Base-by-base conservation (phyloP, 2,329 filamentous ascomycete species). In the Exserohilum rostratum region DNA sequence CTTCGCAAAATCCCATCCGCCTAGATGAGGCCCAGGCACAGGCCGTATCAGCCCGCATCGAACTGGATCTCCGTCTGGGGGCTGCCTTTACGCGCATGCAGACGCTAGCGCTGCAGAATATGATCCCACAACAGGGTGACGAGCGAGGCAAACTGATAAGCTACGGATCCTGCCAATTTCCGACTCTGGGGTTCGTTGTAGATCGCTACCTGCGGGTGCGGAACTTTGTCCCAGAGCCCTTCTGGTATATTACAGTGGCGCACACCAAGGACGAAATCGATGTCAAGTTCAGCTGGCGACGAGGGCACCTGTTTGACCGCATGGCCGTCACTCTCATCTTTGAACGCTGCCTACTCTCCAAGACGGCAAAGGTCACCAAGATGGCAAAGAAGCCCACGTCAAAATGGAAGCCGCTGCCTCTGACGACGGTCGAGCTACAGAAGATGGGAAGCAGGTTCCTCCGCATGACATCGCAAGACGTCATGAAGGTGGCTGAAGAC, bases 91-190 rank as follows among this genome's bases (percentile, higher is more conserved):
- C 95, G 25, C 86, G 95, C 17, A 90, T 96, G 72, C 85, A 96
- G 60, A 96, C 91, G 0, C 83, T 90, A 50, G 90, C 84, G 57
- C 81, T 99, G n/a, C 86, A 90, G 58, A 76, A 82, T 0, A 80
- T 97, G 25, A 87, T 91, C 6, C 87, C 68, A 2, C 58, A 85
- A 0, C 82, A 85, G 1, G 77, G 96, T 56, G 80, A 84, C 35
- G 80, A 87, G 42, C 80, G 86, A 2, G 80, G 85, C 50, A 75
- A 74, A 35, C 78, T 89, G 1, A 83, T 96, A 45, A 96, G 91
- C 73, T 96, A 97, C 69, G 92, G 90, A 85, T 96, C 93, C 3
- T 99, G 95, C 64, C 95, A 99, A 73, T 99, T 99, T 68, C 95
- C 95, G 1, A 98, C 95, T 0, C 82, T 99, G 5, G 95, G 95